These are phyloP conservation scores for Clonostachys solani DNA, from an alignment of 2,329 filamentous ascomycete species.

Conservation along the genomic window DNA sequence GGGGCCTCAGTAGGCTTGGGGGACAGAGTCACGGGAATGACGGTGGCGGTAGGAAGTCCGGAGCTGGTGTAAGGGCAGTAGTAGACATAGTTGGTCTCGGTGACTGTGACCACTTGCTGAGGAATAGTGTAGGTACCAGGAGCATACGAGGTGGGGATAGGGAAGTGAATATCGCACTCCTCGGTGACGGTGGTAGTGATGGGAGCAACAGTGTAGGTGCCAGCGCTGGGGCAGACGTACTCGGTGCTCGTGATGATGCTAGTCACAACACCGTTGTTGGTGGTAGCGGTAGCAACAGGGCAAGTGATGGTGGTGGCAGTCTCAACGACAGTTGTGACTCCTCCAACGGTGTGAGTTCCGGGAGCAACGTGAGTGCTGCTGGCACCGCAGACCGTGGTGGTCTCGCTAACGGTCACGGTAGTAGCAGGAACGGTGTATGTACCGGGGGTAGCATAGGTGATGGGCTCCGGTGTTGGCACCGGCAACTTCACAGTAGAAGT, in stretches of 20 bases:
- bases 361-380: constrained; percentile 56
- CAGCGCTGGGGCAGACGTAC: constrained; percentile 68
- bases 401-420: constrained; percentile 63
- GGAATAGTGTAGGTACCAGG: constrained; percentile 72
- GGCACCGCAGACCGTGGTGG: constrained; percentile 63
- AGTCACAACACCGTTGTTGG: constrained; percentile 50
- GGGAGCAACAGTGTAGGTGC: constrained; percentile 72
- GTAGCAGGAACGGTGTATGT: constrained; percentile 73
- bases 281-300: constrained; percentile 64
- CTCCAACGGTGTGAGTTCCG: constrained; percentile 66
- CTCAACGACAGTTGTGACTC: constrained; percentile 67
- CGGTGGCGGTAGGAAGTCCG: constrained; percentile 19
- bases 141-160: constrained; percentile 57
- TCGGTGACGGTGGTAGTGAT: constrained; percentile 56
- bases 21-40: constrained; percentile 13
- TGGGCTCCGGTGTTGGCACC: constrained; percentile 47
- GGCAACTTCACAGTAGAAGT: constrained; percentile 32
- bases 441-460: constrained; percentile 61
- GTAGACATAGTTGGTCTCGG: constrained; percentile 62
- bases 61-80: constrained; percentile 63
- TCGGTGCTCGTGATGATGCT: constrained; percentile 66
- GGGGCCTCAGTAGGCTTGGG: constrained; percentile 12
- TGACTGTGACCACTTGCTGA: constrained; percentile 62
- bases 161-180: constrained; percentile 57
- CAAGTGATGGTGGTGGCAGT: constrained; percentile 64